Evolutionary conservation across 1,139 yeast species (phyloP), one percentile per base, ranked within the genome.

Genomic region (Saccharomyces pastorianus): DNA sequence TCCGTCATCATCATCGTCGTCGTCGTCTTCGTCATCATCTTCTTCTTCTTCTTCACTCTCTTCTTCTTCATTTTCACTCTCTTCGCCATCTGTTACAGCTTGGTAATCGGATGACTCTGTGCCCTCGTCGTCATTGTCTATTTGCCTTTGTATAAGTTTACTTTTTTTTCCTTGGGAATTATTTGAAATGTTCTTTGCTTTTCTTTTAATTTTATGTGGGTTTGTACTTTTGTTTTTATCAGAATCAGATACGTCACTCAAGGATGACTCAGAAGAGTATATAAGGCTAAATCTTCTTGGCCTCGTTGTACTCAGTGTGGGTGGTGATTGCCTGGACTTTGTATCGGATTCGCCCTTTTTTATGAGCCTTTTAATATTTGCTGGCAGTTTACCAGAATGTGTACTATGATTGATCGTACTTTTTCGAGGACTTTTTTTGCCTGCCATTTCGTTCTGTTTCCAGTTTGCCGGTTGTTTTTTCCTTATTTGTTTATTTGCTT

Each of bases 1-100:
- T 23, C 71, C 76, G 29, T 69, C 73, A 11, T 63, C 66, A 20
- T 66, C 69, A 51, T 59, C 70, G 47, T 64, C 73, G n/a, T 65
- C 71, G 8, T 71, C 76, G 29, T 69, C 73, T 9, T 63, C 66
- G 23, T 66, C 69, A 51, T 59, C 70, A 47, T 64, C 73, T n/a
- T 65, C 71, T n/a, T 64, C 64, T 31, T 60, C 64, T 29, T 56
- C 66, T 27, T 61, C 65, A 5, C 63, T 64, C 13, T 64, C 71
- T 20, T 68, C 72, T 44, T 66, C 62, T 4, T 57, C 59, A 14
- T 59, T 55, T 7, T 58, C 65, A 46, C 53, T 59, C n/a, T 52
- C 53, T 41, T 54, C 55, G 17, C 56, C 61, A 31, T 59, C 57
- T n/a, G 44, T 20, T 38, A 57, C 55, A 26, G 51, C 61, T 55